phyloP scores from a whole-genome alignment of 1,139 yeast species.

The Hansenula anomala region DNA sequence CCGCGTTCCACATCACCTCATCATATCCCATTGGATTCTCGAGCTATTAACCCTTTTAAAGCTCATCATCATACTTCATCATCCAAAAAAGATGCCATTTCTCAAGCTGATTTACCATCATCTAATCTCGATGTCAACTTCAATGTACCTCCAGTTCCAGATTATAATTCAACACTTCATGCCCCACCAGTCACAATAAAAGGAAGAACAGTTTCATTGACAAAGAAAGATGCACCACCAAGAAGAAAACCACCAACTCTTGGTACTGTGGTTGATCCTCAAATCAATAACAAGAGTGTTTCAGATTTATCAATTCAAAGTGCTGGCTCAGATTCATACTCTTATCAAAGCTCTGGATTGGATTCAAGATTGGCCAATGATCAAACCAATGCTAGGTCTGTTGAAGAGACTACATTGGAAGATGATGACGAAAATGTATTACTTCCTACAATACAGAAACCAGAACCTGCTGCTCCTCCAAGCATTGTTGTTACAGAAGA shows the following conservation, averaged over 20 bases:
- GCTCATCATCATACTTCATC: no score
- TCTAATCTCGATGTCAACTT: constrained; percentile 10
- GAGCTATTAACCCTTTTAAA: no score
- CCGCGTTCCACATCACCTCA: no score
- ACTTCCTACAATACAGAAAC: no score
- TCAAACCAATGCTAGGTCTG: not conserved
- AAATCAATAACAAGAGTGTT: not conserved
- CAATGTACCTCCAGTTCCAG: constrained; percentile 22
- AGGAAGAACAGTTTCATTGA: constrained; percentile 19
- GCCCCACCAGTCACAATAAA: constrained; percentile 23
- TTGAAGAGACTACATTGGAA: not conserved
- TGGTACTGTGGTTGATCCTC: not conserved
- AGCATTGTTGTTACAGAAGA: no score
- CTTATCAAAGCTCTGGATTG: not conserved
- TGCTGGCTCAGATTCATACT: not conserved
- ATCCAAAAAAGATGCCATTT: not conserved
- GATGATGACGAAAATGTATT: no score
- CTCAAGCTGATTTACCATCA: constrained; percentile 4
- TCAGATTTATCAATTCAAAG: not conserved
- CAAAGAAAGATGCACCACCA: constrained; percentile 11
- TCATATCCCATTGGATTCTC: no score
- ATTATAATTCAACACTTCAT: constrained; percentile 15
- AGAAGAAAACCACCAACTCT: constrained; percentile 20
- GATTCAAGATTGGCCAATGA: not conserved
- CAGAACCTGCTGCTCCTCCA: no score